Evolutionary conservation across 1,139 yeast species (phyloP).

Genomic region (Saccharomyces uvarum): DNA sequence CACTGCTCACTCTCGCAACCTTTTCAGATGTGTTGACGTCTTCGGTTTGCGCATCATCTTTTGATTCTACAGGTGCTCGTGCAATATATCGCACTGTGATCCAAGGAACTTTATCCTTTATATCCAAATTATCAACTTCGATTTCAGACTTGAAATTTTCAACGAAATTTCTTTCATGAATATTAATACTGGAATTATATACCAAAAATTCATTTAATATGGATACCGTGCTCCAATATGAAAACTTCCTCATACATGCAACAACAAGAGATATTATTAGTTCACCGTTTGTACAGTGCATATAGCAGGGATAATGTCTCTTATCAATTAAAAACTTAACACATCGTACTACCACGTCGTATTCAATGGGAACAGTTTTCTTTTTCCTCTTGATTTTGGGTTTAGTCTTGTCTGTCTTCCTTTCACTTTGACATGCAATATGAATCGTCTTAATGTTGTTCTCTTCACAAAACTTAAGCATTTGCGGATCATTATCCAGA

Average conservation of each 20-base stretch:
- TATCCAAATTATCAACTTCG: slow-evolving; percentile 33
- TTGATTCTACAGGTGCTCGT: slow-evolving; percentile 2
- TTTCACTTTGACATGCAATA: slow-evolving; percentile 49
- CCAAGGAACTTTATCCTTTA: slow-evolving; percentile 29
- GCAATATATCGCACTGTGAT: slow-evolving; percentile 18
- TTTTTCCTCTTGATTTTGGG: slow-evolving; percentile 64
- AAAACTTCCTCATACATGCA: slow-evolving; percentile 77
- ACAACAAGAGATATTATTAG: slow-evolving; percentile 76
- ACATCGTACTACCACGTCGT: slow-evolving; percentile 51
- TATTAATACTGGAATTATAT: slow-evolving; percentile 70
- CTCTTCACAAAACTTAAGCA: slow-evolving; percentile 33
- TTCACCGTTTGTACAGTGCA: slow-evolving; percentile 87
- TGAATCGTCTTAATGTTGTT: slow-evolving; percentile 53
- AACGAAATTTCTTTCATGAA: slow-evolving; percentile 75
- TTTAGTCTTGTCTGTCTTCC: slow-evolving; percentile 29
- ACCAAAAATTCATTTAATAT: slow-evolving; percentile 79
- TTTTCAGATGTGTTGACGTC: slow-evolving; percentile 5
- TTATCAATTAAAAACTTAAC: slow-evolving; percentile 54
- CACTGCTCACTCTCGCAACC: slow-evolving; percentile 13
- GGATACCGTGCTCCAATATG: slow-evolving; percentile 85
- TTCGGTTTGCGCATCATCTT: slow-evolving; percentile 4
- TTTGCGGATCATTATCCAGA: slow-evolving; percentile 33
- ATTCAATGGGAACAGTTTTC: slow-evolving; percentile 70
- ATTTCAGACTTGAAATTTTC: slow-evolving; percentile 69
- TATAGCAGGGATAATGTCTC: slow-evolving; percentile 60